These are phyloP conservation scores for Tubosaeta sp. DNA, from an alignment of 768 basidiomycete species.

Conservation along the genomic window DNA sequence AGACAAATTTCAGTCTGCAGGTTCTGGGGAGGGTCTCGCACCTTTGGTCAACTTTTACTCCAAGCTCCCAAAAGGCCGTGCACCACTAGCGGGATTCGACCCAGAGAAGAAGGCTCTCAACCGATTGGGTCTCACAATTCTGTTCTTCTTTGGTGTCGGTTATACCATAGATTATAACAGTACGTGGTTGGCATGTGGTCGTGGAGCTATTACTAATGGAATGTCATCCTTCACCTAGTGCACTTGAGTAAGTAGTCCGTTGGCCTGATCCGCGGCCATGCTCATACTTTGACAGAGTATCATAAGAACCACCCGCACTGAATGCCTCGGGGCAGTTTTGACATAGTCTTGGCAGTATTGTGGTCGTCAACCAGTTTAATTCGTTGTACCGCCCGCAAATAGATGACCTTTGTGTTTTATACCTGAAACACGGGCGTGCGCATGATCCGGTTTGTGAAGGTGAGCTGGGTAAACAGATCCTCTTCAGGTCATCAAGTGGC, in stretches of 20 bases:
- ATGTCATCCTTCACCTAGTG: constrained; percentile 44
- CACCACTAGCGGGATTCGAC: constrained; percentile 56
- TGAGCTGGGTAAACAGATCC: not conserved
- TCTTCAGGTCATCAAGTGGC: not conserved
- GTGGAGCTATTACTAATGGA: constrained; percentile 7
- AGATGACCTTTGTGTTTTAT: constrained; percentile 19
- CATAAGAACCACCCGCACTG: constrained; percentile 90
- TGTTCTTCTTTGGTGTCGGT: constrained; percentile 52
- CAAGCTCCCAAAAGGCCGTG: constrained; percentile 88
- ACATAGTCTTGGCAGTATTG: constrained; percentile 1
- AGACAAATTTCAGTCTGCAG: constrained; percentile 55
- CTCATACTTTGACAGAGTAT: constrained; percentile 55
- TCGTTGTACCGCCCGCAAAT: constrained; percentile 23
- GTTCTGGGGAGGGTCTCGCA: constrained; percentile 73
- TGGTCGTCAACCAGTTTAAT: constrained; percentile 9
- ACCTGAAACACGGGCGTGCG: constrained; percentile 4
- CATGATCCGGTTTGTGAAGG: not conserved
- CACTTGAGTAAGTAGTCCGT: constrained; percentile 65
- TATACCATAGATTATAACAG: constrained; percentile 90
- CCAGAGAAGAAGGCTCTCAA: constrained; percentile 74
- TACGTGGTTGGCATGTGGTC: constrained; percentile 40
- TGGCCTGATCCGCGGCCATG: not conserved
- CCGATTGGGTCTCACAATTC: constrained; percentile 56
- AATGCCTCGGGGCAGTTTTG: constrained; percentile 10
- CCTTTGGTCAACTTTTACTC: constrained; percentile 95